Conservation (phyloP, 2,329 filamentous ascomycete species). For the Ceratocystis eucalypticola region DNA sequence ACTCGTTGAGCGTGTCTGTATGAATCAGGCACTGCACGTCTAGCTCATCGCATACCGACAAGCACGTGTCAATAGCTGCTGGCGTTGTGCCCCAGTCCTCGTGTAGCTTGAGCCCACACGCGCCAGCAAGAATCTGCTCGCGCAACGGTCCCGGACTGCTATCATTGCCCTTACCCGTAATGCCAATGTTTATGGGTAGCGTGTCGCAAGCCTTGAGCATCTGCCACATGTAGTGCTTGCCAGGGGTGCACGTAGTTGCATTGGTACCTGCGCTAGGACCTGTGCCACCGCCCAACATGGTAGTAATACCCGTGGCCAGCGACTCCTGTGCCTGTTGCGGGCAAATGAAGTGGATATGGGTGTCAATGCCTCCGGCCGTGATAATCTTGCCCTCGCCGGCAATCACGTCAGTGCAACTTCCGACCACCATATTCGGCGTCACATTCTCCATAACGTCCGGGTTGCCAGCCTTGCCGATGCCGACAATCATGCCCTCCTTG, state of each 20-base stretch:
- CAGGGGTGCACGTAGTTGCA: conserved; percentile 87
- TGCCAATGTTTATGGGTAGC: conserved; percentile 74
- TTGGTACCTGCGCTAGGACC: conserved; percentile 84
- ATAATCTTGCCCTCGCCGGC: conserved; percentile 83
- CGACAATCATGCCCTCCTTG: conserved; percentile 73
- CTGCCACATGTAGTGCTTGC: conserved; percentile 65
- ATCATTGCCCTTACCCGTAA: conserved; percentile 92
- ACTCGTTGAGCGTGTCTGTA: conserved; percentile 92
- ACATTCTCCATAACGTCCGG: conserved; percentile 95
- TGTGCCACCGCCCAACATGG: conserved; percentile 79
- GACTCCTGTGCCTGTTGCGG: conserved; percentile 81
- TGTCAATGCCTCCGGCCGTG: conserved; percentile 79
- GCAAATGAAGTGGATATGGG: conserved; percentile 89
- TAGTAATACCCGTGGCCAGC: conserved; percentile 75
- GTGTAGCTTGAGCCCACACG: conserved; percentile 82
- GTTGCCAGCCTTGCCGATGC: conserved; percentile 88
- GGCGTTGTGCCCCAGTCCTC: conserved; percentile 94
- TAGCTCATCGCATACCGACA: conserved; percentile 73
- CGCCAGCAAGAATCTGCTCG: conserved; percentile 71
- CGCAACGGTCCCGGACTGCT: conserved; percentile 53
- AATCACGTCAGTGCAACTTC: conserved; percentile 81
- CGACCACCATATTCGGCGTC: conserved; percentile 62
- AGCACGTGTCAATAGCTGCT: conserved; percentile 77
- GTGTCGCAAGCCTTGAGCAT: conserved; percentile 81
- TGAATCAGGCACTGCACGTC: conserved; percentile 92